Percentiles rank a stretch among this genome's conserved stretches.
phyloP scores from a whole-genome alignment of 2,329 filamentous ascomycete genomes.

The Grosmannia huntii region DNA sequence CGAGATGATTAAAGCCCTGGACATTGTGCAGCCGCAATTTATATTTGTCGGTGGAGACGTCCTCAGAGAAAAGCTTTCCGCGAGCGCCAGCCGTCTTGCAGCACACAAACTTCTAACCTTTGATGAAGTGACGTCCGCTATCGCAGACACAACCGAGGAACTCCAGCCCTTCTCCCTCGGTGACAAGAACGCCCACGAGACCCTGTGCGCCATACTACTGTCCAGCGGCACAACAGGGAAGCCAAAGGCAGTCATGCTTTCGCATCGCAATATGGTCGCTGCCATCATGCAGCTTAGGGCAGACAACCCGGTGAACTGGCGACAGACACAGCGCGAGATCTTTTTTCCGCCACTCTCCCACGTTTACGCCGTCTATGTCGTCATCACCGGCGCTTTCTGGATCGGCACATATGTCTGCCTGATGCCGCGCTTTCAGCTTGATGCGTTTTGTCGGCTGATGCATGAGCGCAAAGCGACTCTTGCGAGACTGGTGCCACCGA shows the following conservation, averaged over 20 bases:
- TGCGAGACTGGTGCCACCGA: conserved; percentile 48
- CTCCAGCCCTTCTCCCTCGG: neutral
- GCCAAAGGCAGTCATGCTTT: conserved; percentile 33
- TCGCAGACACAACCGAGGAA: neutral
- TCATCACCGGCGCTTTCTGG: conserved; percentile 24
- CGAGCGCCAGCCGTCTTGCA: neutral
- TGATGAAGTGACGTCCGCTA: neutral
- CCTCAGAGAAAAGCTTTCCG: neutral
- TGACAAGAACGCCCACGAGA: neutral
- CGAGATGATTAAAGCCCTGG: neutral
- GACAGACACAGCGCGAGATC: conserved; percentile 21
- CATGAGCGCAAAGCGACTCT: conserved; percentile 35
- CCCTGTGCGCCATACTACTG: conserved; percentile 22
- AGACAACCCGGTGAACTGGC: conserved; percentile 16
- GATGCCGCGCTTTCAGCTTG: conserved; percentile 49
- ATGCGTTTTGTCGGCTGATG: conserved; percentile 39
- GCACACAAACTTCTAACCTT: neutral
- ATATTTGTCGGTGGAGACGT: neutral
- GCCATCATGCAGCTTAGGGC: conserved; percentile 19
- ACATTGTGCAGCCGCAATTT: neutral
- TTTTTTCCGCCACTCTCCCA: conserved; percentile 33
- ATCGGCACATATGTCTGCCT: conserved; percentile 40
- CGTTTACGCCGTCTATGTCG: conserved; percentile 30
- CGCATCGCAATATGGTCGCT: conserved; percentile 30
- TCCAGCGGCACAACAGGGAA: conserved; percentile 35